Evolutionary conservation across 2,329 filamentous ascomycete genomes (phyloP).

Genomic region (Canariomyces notabilis): DNA sequence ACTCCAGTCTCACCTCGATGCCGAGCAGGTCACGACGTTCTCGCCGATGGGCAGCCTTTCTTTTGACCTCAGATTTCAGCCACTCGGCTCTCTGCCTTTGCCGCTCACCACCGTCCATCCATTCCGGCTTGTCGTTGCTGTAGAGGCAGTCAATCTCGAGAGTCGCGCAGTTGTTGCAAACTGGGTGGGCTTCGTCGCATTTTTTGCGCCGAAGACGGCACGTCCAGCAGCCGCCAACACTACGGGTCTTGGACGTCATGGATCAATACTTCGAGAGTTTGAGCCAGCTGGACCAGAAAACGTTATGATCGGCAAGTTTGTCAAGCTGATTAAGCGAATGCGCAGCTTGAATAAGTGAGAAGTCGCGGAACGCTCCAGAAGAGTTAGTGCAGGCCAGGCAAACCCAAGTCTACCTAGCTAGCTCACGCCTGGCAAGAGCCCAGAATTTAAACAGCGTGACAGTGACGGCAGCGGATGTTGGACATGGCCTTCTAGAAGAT

Average conservation of each 20-base stretch:
- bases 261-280: background rate
- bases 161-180: slow-evolving; percentile 45
- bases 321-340: too few relatives aligned
- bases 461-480: too few relatives aligned
- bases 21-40: slow-evolving; percentile 44
- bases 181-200: slow-evolving; percentile 50
- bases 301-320: too few relatives aligned
- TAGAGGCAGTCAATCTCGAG: slow-evolving; percentile 56
- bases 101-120: slow-evolving; percentile 50
- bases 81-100: slow-evolving; percentile 48
- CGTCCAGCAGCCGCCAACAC: slow-evolving; percentile 53
- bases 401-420: too few relatives aligned
- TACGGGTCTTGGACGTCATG: slow-evolving; percentile 32
- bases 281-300: background rate
- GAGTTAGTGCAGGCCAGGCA: too few relatives aligned
- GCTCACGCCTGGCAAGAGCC: too few relatives aligned
- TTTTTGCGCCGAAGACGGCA: slow-evolving; percentile 58
- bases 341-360: too few relatives aligned
- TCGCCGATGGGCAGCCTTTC: slow-evolving; percentile 45
- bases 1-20: slow-evolving; percentile 30
- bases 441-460: too few relatives aligned
- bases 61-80: slow-evolving; percentile 55
- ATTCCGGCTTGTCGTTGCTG: slow-evolving; percentile 47
- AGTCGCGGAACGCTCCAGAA: too few relatives aligned
- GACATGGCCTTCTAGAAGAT: too few relatives aligned